Evolutionary conservation across 2,329 filamentous ascomycete genomes (phyloP), one percentile per base, ranked within the genome.

Genomic region (Fusarium oxysporum): DNA sequence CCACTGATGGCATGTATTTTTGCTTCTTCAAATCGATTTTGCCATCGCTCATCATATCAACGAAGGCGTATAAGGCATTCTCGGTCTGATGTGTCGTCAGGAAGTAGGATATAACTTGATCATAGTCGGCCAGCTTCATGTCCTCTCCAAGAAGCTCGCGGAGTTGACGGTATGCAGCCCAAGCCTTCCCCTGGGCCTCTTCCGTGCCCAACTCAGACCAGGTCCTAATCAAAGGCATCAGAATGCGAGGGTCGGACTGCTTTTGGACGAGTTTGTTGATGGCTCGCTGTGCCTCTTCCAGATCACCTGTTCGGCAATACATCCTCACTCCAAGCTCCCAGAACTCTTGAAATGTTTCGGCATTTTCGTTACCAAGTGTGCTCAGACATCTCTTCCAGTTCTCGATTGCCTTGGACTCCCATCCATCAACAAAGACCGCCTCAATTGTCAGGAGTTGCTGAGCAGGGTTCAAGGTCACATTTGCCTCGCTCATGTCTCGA

Each of bases 21-120:
- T 81, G 79, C 64, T 83, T 83, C 57, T 82, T 83, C 54, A 89
- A 77, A 63, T 89, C 84, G 60, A 90, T 80, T 48, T 84, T 79
- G 9, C 88, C 87, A 8, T 89, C 88, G 64, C 90, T 89, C 90
- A 97, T 95, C 94, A 97, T 97, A 80, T 97, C 94, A 74, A 92
- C 93, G 80, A 97, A 97, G 1, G 94, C 90, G 59, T 90, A 89
- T 61, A 96, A 86, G 2, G 93, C 93, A 67, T 91, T 87, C 67
- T 92, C 88, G 10, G 89, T 85, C 65, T 91, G 86, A 59, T 90
- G 88, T 11, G 89, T 87, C 28, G 90, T 85, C 32, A 97, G 83
- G 77, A 97, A 93, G 48, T 88, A 89, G 25, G 92, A 87, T 51
- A 92, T 91, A 40, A 95, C 87, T 68, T 88, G 85, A 79, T 97